These are phyloP conservation scores for Lizonia empirigonia DNA, from an alignment of 2,329 filamentous ascomycete genomes.

Conservation along the genomic window DNA sequence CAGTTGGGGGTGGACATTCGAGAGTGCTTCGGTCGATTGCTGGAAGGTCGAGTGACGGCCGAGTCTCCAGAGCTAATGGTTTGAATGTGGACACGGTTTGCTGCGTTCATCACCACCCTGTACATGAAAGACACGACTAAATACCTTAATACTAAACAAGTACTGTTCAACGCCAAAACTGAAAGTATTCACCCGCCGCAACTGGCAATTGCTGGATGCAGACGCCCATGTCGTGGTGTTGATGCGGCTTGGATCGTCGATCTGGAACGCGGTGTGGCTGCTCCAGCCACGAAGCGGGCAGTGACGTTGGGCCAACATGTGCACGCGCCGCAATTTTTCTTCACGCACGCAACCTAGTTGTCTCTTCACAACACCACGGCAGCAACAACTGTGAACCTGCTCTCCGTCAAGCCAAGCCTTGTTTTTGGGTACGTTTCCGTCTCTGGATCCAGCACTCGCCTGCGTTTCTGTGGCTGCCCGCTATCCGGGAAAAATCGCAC, in stretches of 20 bases:
- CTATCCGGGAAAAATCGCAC: conserved; percentile 6
- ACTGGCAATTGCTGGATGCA: not conserved
- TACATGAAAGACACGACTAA: not conserved
- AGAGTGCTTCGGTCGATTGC: conserved; percentile 44
- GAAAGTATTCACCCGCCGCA: not conserved
- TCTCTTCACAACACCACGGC: conserved; percentile 5
- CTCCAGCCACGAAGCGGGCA: conserved; percentile 14
- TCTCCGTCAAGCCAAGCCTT: not conserved
- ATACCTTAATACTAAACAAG: not conserved
- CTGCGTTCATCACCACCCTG: not conserved
- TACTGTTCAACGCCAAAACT: not conserved
- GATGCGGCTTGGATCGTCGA: conserved; percentile 14
- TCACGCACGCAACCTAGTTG: conserved; percentile 7
- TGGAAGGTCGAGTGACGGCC: conserved; percentile 21
- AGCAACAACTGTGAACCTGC: not conserved
- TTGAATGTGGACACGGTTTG: not conserved
- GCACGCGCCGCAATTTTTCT: conserved; percentile 12
- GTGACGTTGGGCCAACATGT: conserved; percentile 17
- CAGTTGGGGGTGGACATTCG: conserved; percentile 50
- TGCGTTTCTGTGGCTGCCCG: conserved; percentile 1
- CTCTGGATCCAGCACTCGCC: not conserved
- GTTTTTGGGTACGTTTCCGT: conserved; percentile 2
- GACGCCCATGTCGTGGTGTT: not conserved
- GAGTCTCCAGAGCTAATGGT: not conserved
- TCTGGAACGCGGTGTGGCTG: not conserved